Conservation (phyloP, 257 asterid species). For the Striga asiatica region DNA sequence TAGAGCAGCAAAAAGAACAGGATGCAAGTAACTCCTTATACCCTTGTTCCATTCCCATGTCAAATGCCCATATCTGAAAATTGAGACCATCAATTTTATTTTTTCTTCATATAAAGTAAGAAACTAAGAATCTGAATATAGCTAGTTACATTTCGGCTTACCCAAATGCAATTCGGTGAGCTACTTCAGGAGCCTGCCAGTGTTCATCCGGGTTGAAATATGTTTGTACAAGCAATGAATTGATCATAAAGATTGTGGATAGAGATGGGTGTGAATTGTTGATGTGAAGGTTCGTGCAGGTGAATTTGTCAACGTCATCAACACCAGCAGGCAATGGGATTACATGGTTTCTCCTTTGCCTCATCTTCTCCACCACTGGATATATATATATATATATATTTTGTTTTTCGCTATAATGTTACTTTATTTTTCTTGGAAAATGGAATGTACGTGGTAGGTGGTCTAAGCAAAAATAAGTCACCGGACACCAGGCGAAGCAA, state of each 20-base stretch:
- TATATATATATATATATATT: too few relatives aligned
- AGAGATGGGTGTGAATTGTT: constrained; percentile 12
- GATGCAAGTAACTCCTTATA: constrained; percentile 86
- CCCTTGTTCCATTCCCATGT: constrained; percentile 75
- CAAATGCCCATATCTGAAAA: constrained; percentile 60
- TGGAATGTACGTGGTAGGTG: too few relatives aligned
- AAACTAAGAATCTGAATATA: not conserved
- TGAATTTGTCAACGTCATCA: constrained; percentile 9
- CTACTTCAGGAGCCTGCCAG: constrained; percentile 80
- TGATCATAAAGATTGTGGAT: constrained; percentile 31
- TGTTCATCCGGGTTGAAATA: constrained; percentile 98
- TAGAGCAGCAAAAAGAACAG: constrained; percentile 64
- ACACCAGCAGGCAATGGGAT: constrained; percentile 8
- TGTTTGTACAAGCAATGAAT: constrained; percentile 70
- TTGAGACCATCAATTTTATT: not conserved
- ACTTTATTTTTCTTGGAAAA: too few relatives aligned
- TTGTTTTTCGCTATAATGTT: too few relatives aligned
- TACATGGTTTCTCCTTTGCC: constrained; percentile 28
- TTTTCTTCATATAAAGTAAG: too few relatives aligned
- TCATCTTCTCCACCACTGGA: too few relatives aligned
- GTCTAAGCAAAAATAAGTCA: too few relatives aligned
- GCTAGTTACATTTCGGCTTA: too few relatives aligned
- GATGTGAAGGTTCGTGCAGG: constrained; percentile 10
- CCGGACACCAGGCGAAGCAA: too few relatives aligned
- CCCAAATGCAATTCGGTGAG: constrained; percentile 73